These are phyloP conservation scores for Colletotrichum spinosum DNA, from an alignment of 2,329 filamentous ascomycete species.

Conservation along the genomic window DNA sequence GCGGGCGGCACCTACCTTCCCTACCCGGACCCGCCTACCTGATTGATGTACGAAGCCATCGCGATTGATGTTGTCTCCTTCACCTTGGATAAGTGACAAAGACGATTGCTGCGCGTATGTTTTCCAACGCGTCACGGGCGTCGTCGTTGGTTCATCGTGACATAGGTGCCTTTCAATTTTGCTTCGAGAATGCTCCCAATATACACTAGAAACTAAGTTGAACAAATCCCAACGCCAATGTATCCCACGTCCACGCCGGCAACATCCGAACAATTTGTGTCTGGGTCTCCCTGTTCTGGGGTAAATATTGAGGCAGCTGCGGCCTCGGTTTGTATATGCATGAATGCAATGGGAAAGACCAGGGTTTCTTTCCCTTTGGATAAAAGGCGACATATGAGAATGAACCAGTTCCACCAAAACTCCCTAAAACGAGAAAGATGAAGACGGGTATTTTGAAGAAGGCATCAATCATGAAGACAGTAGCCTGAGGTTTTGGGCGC, in stretches of 20 bases:
- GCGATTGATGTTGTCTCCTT: too few relatives aligned
- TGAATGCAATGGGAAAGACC: slow-evolving; percentile 11
- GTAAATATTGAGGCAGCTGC: slow-evolving; percentile 9
- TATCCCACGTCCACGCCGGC: not conserved
- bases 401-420: slow-evolving; percentile 19
- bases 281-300: slow-evolving; percentile 2
- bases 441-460: slow-evolving; percentile 34
- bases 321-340: slow-evolving; percentile 14
- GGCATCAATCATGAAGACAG: slow-evolving; percentile 36
- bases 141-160: too few relatives aligned
- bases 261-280: not conserved
- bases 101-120: too few relatives aligned
- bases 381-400: slow-evolving; percentile 21
- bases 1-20: not conserved
- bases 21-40: not conserved
- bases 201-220: too few relatives aligned
- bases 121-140: too few relatives aligned
- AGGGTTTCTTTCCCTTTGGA: slow-evolving; percentile 12
- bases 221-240: slow-evolving; percentile 12
- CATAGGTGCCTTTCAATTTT: too few relatives aligned
- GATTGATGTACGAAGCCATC: too few relatives aligned
- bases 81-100: too few relatives aligned
- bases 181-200: too few relatives aligned
- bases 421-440: slow-evolving; percentile 15
- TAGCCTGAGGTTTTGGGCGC: slow-evolving; percentile 19